phyloP scores from a whole-genome alignment of 2,329 filamentous ascomycete genomes.

The Fusarium poae region DNA sequence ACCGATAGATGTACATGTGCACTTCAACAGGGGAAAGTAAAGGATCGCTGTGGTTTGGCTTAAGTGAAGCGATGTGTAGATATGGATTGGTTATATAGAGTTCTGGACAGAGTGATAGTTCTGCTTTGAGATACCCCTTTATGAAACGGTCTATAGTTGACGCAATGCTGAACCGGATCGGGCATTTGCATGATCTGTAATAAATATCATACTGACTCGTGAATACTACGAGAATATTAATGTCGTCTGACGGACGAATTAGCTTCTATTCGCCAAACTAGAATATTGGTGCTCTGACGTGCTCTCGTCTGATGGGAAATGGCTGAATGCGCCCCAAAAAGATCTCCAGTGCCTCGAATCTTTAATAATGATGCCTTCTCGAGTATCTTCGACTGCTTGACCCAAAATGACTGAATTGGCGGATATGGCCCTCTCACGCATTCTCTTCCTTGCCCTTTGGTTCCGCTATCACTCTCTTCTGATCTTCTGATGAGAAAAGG shows the following conservation, averaged over 20 bases:
- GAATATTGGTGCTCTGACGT: neutral
- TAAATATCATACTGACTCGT: neutral
- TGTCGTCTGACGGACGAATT: neutral
- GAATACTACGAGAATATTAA: neutral
- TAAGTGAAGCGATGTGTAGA: neutral
- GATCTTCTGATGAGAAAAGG: constrained; percentile 65
- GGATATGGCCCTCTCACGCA: constrained; percentile 17
- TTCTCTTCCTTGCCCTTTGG: constrained; percentile 32
- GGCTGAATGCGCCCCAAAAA: neutral
- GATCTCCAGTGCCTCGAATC: neutral
- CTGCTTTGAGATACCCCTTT: constrained; percentile 49
- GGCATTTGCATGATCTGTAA: neutral
- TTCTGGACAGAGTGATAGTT: constrained; percentile 19
- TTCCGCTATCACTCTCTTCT: constrained; percentile 48
- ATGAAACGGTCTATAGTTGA: constrained; percentile 29
- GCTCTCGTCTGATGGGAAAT: neutral
- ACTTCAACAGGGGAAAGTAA: neutral
- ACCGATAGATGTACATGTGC: neutral
- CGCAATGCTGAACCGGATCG: neutral
- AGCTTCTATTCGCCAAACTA: neutral
- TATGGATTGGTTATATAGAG: constrained; percentile 22
- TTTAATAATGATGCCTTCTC: neutral
- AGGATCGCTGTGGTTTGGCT: neutral
- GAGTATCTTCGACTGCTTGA: neutral
- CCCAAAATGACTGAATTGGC: neutral